Evolutionary conservation across 179 eudicot species (phyloP).

Genomic region (Silene vulgaris): DNA sequence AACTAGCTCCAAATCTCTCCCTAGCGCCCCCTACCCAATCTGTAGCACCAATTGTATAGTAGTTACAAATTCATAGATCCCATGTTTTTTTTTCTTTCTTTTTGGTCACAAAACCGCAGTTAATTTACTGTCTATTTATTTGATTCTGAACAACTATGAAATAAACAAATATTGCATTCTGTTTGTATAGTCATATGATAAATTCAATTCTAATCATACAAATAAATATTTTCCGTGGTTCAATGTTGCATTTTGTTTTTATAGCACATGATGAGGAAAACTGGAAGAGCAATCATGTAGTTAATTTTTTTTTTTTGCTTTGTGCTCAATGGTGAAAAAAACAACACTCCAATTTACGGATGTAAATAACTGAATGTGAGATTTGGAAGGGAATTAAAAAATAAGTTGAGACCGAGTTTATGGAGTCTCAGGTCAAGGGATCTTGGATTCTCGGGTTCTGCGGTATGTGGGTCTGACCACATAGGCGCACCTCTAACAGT

Average conservation of each 20-base stretch:
- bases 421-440: no score
- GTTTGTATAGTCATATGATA: not conserved
- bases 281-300: no score
- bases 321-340: no score
- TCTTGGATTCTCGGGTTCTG: no score
- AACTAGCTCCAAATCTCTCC: not conserved
- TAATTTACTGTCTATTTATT: constrained; percentile 4
- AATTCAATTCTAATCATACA: not conserved
- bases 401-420: no score
- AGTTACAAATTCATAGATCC: not conserved
- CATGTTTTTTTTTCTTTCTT: not conserved
- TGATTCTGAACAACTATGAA: not conserved
- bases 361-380: no score
- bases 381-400: no score
- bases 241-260: not conserved
- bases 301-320: no score
- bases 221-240: not conserved
- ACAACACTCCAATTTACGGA: no score
- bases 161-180: constrained; percentile 9
- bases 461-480: no score
- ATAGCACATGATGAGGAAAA: no score
- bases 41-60: constrained; percentile 13
- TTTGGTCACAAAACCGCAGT: not conserved
- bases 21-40: not conserved
- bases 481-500: no score